phyloP scores from a whole-genome alignment of 495 filamentous ascomycete species.

The Eremomyces bilateralis region DNA sequence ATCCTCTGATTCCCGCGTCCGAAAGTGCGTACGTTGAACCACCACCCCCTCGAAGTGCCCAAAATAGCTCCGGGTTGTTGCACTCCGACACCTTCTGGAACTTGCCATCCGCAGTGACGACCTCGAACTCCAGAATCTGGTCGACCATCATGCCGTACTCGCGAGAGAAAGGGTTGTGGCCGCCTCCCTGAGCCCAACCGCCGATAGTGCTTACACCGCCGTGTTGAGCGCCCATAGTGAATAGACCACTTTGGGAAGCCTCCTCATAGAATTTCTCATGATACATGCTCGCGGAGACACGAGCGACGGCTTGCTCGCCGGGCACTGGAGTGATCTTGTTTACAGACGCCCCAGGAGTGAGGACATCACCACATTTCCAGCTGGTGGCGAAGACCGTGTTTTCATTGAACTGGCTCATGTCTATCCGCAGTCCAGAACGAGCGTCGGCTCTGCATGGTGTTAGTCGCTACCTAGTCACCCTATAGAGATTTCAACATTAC shows the following conservation, averaged over 20 bases:
- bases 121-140: constrained; percentile 26
- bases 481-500: too few relatives aligned
- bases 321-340: neutral
- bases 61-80: constrained; percentile 36
- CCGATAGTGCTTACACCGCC: neutral
- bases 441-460: neutral
- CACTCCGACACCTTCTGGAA: constrained; percentile 29
- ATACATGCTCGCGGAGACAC: neutral
- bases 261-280: neutral
- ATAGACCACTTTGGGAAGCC: neutral
- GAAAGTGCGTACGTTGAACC: too few relatives aligned
- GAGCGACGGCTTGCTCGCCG: neutral
- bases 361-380: neutral
- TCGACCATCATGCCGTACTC: constrained; percentile 30
- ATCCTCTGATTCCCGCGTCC: too few relatives aligned
- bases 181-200: neutral
- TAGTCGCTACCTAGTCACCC: too few relatives aligned
- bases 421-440: neutral
- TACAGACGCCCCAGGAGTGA: neutral
- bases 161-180: neutral
- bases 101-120: constrained; percentile 29
- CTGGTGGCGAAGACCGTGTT: neutral
- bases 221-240: neutral
- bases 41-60: constrained; percentile 31
- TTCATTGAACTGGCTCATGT: neutral